Evolutionary conservation across 208 protist genomes (phyloP).

Genomic region (Porcisia hertigi): DNA sequence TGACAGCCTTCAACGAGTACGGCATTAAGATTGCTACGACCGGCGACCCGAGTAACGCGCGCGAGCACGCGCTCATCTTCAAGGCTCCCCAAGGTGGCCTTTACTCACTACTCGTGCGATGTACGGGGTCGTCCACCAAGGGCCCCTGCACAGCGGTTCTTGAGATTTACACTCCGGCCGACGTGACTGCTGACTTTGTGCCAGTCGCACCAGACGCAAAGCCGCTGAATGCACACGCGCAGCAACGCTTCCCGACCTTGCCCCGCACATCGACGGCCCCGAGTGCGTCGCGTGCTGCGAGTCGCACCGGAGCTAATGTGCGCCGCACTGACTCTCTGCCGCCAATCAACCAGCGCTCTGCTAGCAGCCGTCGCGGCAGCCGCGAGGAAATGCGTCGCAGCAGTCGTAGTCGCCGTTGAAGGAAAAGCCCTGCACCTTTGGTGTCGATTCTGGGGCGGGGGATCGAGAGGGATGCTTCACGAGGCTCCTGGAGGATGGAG

Average conservation of each 20-base stretch:
- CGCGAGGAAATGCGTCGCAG: constrained; percentile 18
- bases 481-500: background rate
- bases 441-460: background rate
- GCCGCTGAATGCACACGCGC: constrained; percentile 44
- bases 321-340: constrained; percentile 60
- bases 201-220: constrained; percentile 59
- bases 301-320: constrained; percentile 38
- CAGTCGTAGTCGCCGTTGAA: constrained; percentile 36
- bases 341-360: constrained; percentile 35
- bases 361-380: constrained; percentile 44
- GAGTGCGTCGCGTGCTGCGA: constrained; percentile 37
- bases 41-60: constrained; percentile 59
- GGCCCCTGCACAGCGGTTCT: constrained; percentile 48
- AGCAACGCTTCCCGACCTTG: constrained; percentile 61
- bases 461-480: background rate
- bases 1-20: constrained; percentile 75
- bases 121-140: constrained; percentile 27
- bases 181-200: constrained; percentile 53
- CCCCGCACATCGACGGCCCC: constrained; percentile 56
- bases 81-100: constrained; percentile 64
- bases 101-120: constrained; percentile 60
- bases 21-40: constrained; percentile 65
- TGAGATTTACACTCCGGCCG: constrained; percentile 59
- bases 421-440: background rate
- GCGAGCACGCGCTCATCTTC: constrained; percentile 79